Evolutionary conservation across 2,329 filamentous ascomycete species (phyloP).

Genomic region (Neonectria ditissima): DNA sequence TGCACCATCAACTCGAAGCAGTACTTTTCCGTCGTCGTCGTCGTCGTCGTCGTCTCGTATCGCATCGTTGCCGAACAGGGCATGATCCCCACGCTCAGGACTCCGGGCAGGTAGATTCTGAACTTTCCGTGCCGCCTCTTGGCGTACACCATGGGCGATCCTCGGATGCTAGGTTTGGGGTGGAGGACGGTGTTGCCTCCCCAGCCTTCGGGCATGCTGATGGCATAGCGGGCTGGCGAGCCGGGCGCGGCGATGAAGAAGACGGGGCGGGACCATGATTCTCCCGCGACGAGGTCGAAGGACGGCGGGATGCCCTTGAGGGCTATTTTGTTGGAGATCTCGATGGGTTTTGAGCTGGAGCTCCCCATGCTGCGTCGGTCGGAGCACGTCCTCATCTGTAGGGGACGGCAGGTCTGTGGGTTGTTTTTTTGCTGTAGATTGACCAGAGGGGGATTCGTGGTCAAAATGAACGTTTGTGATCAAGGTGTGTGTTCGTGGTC

Average conservation of each 20-base stretch:
- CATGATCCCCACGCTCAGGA: conserved; percentile 19
- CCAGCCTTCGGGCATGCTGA: conserved; percentile 28
- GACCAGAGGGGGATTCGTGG: too few species aligned
- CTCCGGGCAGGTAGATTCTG: conserved; percentile 27
- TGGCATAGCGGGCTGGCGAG: conserved; percentile 17
- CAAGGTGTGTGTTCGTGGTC: not conserved
- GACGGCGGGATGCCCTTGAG: conserved; percentile 31
- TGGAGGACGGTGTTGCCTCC: conserved; percentile 23
- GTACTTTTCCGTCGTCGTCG: conserved; percentile 8
- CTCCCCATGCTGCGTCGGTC: conserved; percentile 9
- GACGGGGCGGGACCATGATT: conserved; percentile 26
- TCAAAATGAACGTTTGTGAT: not conserved
- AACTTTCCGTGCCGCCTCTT: conserved; percentile 5
- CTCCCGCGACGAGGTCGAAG: conserved; percentile 31
- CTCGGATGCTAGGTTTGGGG: conserved; percentile 6
- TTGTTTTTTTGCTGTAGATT: not conserved
- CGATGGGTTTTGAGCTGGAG: conserved; percentile 6
- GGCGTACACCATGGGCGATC: conserved; percentile 21
- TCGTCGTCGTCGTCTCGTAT: conserved; percentile 7
- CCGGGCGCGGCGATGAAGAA: conserved; percentile 22
- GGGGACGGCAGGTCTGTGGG: not conserved
- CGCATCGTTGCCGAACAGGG: conserved; percentile 20
- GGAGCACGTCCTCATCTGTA: not conserved
- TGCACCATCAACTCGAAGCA: conserved; percentile 32
- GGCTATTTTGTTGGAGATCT: conserved; percentile 27